Evolutionary conservation across 2,329 filamentous ascomycete species (phyloP).

Genomic region (Nemania diffusa): DNA sequence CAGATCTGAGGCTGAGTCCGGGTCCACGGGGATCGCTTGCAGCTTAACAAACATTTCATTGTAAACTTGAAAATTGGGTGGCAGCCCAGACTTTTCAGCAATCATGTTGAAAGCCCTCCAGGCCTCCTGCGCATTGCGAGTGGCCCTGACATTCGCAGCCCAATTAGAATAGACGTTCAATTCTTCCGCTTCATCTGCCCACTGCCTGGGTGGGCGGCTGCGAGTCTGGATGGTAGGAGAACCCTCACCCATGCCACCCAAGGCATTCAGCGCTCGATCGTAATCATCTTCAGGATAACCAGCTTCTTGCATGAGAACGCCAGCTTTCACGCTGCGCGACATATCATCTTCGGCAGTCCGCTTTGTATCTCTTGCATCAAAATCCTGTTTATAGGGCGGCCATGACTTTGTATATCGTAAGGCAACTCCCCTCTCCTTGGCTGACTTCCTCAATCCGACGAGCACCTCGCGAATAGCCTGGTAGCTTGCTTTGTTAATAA

Average conservation of each 20-base stretch:
- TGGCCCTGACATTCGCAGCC: slow-evolving; percentile 67
- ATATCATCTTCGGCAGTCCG: slow-evolving; percentile 62
- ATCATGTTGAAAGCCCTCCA: slow-evolving; percentile 56
- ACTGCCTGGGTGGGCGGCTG: slow-evolving; percentile 50
- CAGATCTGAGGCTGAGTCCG: slow-evolving; percentile 43
- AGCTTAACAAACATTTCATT: slow-evolving; percentile 71
- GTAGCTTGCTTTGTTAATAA: slow-evolving; percentile 64
- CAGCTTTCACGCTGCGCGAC: slow-evolving; percentile 64
- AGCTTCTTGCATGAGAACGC: slow-evolving; percentile 65
- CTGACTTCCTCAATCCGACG: slow-evolving; percentile 63
- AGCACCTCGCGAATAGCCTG: slow-evolving; percentile 65
- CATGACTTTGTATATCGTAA: slow-evolving; percentile 62
- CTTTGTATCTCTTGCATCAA: slow-evolving; percentile 69
- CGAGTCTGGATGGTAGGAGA: slow-evolving; percentile 68
- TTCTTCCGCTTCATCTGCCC: slow-evolving; percentile 43
- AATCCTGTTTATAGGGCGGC: slow-evolving; percentile 68
- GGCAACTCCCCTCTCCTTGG: slow-evolving; percentile 60
- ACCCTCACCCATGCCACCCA: slow-evolving; percentile 63
- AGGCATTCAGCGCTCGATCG: slow-evolving; percentile 61
- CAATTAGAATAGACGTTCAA: slow-evolving; percentile 57
- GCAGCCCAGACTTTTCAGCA: slow-evolving; percentile 29
- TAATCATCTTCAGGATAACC: slow-evolving; percentile 61
- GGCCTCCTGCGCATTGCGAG: slow-evolving; percentile 69
- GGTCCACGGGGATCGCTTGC: slow-evolving; percentile 49
- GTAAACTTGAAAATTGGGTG: slow-evolving; percentile 63